Evolutionary conservation across 1,284 basidiomycete genomes (phyloP).

Genomic region (Pyrrhoderma lamaoense): DNA sequence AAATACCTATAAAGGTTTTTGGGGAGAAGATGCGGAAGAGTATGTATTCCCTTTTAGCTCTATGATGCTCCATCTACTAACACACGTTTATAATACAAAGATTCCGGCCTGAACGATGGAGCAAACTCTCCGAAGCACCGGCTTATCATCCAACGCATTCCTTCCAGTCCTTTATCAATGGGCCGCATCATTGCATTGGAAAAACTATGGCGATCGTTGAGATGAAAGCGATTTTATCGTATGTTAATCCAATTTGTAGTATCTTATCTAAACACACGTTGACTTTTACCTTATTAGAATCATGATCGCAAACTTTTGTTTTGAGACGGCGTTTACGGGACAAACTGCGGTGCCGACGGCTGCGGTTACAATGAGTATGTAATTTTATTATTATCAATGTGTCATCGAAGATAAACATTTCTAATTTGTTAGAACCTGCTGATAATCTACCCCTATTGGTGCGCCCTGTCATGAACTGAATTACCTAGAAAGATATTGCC

Average conservation of each 20-base stretch:
- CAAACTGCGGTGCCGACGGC: slow-evolving; percentile 33
- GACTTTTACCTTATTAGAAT: slow-evolving; percentile 21
- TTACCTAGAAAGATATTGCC: too few relatives aligned
- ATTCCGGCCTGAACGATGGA: slow-evolving; percentile 19
- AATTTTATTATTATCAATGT: neutral
- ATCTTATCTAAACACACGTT: too few relatives aligned
- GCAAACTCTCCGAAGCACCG: slow-evolving; percentile 1
- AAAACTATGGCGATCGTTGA: slow-evolving; percentile 44
- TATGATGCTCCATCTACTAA: neutral
- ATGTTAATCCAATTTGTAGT: slow-evolving; percentile 16
- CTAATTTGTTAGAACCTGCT: slow-evolving; percentile 19
- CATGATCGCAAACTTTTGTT: slow-evolving; percentile 36
- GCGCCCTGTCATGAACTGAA: neutral
- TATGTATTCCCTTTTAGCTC: neutral
- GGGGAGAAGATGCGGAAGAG: slow-evolving; percentile 19
- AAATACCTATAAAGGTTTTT: slow-evolving; percentile 23
- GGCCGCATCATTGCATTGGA: slow-evolving; percentile 20
- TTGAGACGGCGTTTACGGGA: slow-evolving; percentile 34
- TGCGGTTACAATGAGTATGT: slow-evolving; percentile 38
- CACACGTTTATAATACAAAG: too few relatives aligned
- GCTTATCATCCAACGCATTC: slow-evolving; percentile 9
- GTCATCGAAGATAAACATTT: too few relatives aligned
- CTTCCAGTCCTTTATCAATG: slow-evolving; percentile 17
- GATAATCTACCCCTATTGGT: slow-evolving; percentile 17
- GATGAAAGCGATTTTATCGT: slow-evolving; percentile 43